These are phyloP conservation scores for Neofusicoccum kwambonambiense DNA, from an alignment of 2,329 filamentous ascomycete species.

Conservation along the genomic window DNA sequence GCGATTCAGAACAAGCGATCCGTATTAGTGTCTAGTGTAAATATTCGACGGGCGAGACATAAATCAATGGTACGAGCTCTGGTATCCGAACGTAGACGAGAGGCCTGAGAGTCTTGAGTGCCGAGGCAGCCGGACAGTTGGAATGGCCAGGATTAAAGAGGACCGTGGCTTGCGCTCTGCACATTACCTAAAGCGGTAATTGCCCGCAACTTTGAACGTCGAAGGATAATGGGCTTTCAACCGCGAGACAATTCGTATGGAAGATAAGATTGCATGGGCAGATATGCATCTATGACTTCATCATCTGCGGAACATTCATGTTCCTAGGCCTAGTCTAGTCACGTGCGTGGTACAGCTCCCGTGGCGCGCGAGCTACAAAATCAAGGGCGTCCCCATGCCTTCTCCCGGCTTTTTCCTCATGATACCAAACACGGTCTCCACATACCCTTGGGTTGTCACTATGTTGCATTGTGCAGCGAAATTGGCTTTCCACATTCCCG, in stretches of 20 bases:
- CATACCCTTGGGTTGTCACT: constrained; percentile 18
- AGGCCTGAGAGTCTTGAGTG: no score
- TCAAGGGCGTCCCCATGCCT: background rate
- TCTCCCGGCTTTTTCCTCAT: background rate
- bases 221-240: background rate
- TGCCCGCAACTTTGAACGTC: background rate
- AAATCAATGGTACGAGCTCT: no score
- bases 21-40: no score
- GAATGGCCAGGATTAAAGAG: no score
- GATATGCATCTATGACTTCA: constrained; percentile 6
- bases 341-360: background rate
- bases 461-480: background rate
- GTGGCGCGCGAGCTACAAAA: background rate
- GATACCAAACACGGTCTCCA: constrained; percentile 15
- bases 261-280: background rate
- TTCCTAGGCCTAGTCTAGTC: background rate
- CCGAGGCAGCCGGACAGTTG: no score
- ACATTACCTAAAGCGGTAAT: background rate
- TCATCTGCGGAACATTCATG: background rate
- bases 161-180: background rate
- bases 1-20: no score
- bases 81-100: no score
- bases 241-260: background rate
- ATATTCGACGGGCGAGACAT: no score
- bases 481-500: constrained; percentile 19